phyloP scores from a whole-genome alignment of 1,284 basidiomycete species.

The Bothia castanella region DNA sequence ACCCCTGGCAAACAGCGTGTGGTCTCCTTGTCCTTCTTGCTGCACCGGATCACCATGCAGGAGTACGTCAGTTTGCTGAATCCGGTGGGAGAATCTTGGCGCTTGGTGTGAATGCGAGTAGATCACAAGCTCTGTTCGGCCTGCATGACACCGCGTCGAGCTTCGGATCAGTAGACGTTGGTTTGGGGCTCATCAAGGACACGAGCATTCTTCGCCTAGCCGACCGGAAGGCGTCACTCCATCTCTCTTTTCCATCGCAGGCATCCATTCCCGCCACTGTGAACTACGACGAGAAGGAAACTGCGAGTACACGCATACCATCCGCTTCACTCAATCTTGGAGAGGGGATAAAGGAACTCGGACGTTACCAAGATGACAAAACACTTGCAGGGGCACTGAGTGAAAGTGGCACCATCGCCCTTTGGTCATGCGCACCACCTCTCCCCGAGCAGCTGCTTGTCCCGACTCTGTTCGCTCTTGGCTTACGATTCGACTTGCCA shows the following conservation, averaged over 20 bases:
- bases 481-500: slow-evolving; percentile 14
- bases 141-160: slow-evolving; percentile 10
- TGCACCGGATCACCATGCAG: slow-evolving; percentile 43
- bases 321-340: slow-evolving; percentile 20
- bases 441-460: slow-evolving; percentile 23
- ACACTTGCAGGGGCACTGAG: slow-evolving; percentile 26
- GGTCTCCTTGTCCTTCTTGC: slow-evolving; percentile 76
- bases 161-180: slow-evolving; percentile 10
- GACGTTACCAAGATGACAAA: slow-evolving; percentile 18
- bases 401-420: slow-evolving; percentile 23
- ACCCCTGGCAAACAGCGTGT: slow-evolving; percentile 76
- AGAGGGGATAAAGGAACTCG: slow-evolving; percentile 13
- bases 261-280: slow-evolving; percentile 11
- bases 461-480: slow-evolving; percentile 26
- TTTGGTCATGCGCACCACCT: slow-evolving; percentile 32
- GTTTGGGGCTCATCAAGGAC: slow-evolving; percentile 22
- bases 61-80: slow-evolving; percentile 63
- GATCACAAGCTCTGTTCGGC: slow-evolving; percentile 22
- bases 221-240: slow-evolving; percentile 22
- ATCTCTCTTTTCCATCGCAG: slow-evolving; percentile 29
- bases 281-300: slow-evolving; percentile 9
- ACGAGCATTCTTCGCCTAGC: slow-evolving; percentile 23
- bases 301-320: slow-evolving; percentile 7
- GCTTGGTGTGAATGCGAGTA: slow-evolving; percentile 50
- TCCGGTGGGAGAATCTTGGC: slow-evolving; percentile 68